Evolutionary conservation across 106 monocot species (phyloP), one percentile per base, ranked within the genome.

Genomic region (Dactylorhiza incarnata): DNA sequence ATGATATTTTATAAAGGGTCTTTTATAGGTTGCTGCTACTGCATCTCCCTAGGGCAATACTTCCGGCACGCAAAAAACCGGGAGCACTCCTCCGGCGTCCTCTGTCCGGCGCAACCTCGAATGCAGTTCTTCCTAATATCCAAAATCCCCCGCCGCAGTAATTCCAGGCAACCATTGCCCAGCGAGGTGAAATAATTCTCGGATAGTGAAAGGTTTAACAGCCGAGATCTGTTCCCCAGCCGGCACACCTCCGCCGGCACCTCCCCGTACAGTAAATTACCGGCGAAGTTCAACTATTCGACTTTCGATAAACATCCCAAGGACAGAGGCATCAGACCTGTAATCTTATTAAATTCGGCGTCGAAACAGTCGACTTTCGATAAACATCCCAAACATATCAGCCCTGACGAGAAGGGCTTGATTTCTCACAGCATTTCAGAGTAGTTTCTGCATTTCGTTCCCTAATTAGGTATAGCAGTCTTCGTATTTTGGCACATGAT

Each of bases 181-280:
- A 81, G 56, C 17, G 75, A 83, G 4, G 85, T 81, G 80, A 91
- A 88, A 86, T 83, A 91, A 76, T 91, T 91, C 67, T 73, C 68
- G 13, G 91, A 85, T 22, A 79, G 81, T 17, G 87, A 83, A 25
- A 91, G 75, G 77, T 88, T 90, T 74, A 48, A 48, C 54, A 91
- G 77, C 17, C 65, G 52, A 23, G 72, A 76, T 48, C 80, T 45
- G 22, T 81, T 14, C 26, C 25, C 65, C 15, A 92, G 76, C 44
- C 62, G 43, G 4, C 84, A 82, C 52, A 89, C 71, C 75, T 78
- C 81, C 71, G 65, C 48, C 7, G 86, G 86, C 12, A 92, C 68
- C 75, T 82, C 82, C 23, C 83, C 83, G 8, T 71, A 68, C 44
- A 92, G 78, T 9, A 58, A 45, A 62, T 86, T 92, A 74, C 81